A percentile compares a stretch with the other conserved stretches of the same genome.
phyloP scores from a whole-genome alignment of 192 early-diverging fungal genomes.

The Coemansia sp. region DNA sequence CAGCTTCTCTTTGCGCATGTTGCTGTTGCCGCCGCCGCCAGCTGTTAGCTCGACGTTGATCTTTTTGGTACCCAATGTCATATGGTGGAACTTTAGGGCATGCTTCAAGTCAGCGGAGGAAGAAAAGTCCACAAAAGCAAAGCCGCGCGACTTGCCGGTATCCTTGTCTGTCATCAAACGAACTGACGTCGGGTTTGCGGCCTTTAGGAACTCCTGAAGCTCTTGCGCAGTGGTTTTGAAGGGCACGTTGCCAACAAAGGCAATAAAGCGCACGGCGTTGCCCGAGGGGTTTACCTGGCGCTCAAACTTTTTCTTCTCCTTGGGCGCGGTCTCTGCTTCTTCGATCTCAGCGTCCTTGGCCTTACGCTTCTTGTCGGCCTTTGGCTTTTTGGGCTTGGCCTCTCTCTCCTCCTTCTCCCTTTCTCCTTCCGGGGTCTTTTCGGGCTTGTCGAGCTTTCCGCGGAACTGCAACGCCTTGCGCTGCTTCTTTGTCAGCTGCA shows the following conservation, averaged over 20 bases:
- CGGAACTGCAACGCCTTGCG: conserved; percentile 41
- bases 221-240: conserved; percentile 66
- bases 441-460: conserved; percentile 41
- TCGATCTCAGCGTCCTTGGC: conserved; percentile 12
- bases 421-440: conserved; percentile 8
- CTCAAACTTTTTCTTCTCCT: conserved; percentile 39
- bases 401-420: conserved; percentile 8
- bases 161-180: conserved; percentile 70
- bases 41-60: conserved; percentile 77
- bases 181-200: conserved; percentile 60
- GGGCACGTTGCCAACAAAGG: conserved; percentile 69
- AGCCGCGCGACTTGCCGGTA: conserved; percentile 71
- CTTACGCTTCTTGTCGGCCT: conserved; percentile 19
- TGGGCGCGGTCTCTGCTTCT: not conserved
- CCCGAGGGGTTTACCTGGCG: conserved; percentile 23
- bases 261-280: conserved; percentile 53
- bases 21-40: conserved; percentile 70
- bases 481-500: conserved; percentile 50
- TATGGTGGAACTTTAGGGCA: conserved; percentile 67
- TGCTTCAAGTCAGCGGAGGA: conserved; percentile 59
- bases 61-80: conserved; percentile 61
- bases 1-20: conserved; percentile 38
- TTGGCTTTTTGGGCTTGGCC: not conserved
- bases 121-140: conserved; percentile 72
- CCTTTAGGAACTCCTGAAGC: conserved; percentile 62